These are phyloP conservation scores for Cercospora zeina DNA, from an alignment of 2,329 filamentous ascomycete species.

Conservation along the genomic window DNA sequence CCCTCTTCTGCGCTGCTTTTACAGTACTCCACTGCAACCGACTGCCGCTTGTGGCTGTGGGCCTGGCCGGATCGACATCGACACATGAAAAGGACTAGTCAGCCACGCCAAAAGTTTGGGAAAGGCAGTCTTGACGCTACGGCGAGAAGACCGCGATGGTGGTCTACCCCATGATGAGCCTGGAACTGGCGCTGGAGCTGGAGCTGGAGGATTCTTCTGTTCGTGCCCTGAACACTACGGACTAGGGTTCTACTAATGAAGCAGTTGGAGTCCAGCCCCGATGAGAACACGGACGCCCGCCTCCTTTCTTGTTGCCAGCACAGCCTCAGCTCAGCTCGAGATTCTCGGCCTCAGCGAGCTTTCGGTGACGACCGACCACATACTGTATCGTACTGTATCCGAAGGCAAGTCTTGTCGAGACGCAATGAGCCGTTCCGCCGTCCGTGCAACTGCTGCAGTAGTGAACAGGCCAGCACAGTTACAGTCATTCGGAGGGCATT, in stretches of 20 bases:
- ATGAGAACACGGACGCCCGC: neutral
- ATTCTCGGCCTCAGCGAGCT: neutral
- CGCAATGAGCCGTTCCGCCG: conserved; percentile 2
- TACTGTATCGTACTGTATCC: neutral
- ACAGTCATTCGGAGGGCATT: neutral
- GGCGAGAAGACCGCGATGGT: conserved; percentile 2
- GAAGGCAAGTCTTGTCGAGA: neutral
- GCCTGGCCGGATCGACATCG: neutral
- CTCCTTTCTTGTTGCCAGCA: no score
- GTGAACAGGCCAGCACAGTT: conserved; percentile 1
- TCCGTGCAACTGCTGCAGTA: conserved; percentile 7
- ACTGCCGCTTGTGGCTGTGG: neutral
- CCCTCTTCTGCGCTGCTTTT: no score
- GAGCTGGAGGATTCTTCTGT: neutral
- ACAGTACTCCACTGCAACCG: neutral
- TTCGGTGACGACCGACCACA: neutral
- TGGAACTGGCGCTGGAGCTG: no score
- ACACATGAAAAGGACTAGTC: neutral
- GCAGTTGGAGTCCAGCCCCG: neutral
- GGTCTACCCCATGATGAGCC: no score
- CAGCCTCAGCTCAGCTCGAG: no score
- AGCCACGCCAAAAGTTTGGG: conserved; percentile 3
- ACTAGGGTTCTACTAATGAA: no score
- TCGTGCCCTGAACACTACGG: neutral
- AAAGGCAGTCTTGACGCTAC: neutral